Evolutionary conservation across 768 basidiomycete species (phyloP).

Genomic region (Kwoniella sp.): DNA sequence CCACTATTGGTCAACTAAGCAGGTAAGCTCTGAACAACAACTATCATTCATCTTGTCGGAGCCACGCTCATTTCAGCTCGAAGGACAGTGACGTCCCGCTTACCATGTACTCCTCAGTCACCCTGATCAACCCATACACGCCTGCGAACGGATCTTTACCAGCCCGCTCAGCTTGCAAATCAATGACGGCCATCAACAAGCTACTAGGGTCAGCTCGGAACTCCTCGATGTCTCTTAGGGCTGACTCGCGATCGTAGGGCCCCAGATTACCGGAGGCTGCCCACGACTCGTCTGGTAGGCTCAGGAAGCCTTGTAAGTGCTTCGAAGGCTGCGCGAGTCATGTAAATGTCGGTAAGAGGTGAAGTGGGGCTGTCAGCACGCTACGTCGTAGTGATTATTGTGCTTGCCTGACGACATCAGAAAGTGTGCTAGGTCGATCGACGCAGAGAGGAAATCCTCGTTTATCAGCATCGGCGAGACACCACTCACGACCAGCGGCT

Average conservation of each 20-base stretch:
- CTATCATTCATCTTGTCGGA: too few species aligned
- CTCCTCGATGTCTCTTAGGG: conserved; percentile 30
- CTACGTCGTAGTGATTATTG: too few species aligned
- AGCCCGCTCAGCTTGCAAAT: conserved; percentile 20
- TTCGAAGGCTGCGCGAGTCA: conserved; percentile 17
- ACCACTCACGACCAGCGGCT: conserved; percentile 30
- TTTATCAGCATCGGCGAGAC: not conserved
- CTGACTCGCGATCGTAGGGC: conserved; percentile 20
- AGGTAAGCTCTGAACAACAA: too few species aligned
- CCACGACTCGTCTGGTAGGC: conserved; percentile 30
- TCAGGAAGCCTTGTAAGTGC: conserved; percentile 28
- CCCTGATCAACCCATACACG: conserved; percentile 29
- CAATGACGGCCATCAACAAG: conserved; percentile 33
- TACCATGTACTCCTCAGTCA: conserved; percentile 21
- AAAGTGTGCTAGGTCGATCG: too few species aligned
- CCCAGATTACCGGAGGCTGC: conserved; percentile 24
- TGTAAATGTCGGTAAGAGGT: not conserved
- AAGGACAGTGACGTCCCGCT: not conserved
- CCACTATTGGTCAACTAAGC: too few species aligned
- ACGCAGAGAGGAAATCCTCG: not conserved
- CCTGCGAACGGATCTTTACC: conserved; percentile 27
- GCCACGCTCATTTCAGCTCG: too few species aligned
- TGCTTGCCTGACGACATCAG: too few species aligned
- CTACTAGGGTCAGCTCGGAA: conserved; percentile 23
- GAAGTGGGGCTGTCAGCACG: not conserved